Evolutionary conservation across 345 rosid species (phyloP).

Genomic region (Eucalyptus tenuipes): DNA sequence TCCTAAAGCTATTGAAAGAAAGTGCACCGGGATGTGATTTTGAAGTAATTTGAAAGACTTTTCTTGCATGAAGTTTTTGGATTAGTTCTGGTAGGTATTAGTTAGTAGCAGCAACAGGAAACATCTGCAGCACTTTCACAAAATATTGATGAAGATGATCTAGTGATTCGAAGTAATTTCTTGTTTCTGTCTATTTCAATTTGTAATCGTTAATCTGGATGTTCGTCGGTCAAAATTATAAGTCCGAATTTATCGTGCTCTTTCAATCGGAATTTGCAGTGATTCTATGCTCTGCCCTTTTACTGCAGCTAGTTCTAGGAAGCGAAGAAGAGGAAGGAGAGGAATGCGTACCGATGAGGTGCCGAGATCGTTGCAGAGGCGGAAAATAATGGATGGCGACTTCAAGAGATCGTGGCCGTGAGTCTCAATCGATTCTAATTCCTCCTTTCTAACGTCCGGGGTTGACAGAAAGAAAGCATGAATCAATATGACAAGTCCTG

Average conservation of each 20-base stretch:
- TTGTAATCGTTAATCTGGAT: background rate
- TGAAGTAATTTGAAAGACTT: background rate
- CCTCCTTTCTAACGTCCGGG: background rate
- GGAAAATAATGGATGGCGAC: conserved; percentile 12
- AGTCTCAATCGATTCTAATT: background rate
- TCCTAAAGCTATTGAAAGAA: background rate
- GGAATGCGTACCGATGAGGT: conserved; percentile 20
- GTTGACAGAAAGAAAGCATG: conserved; percentile 5
- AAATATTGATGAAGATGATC: background rate
- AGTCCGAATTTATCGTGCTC: background rate
- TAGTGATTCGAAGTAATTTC: background rate
- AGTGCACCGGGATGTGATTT: background rate
- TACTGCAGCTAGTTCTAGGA: background rate
- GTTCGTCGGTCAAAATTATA: background rate
- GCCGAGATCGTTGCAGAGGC: conserved; percentile 23
- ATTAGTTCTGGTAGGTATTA: background rate
- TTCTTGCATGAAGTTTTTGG: background rate
- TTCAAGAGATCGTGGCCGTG: conserved; percentile 6
- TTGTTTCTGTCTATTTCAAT: background rate
- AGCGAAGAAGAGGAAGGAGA: background rate
- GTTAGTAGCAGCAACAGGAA: background rate
- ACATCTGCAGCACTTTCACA: background rate
- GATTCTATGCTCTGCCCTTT: background rate
- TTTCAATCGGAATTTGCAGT: background rate
- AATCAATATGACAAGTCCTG: conserved; percentile 4